Percentiles rank a stretch among this genome's conserved stretches.
phyloP scores from a whole-genome alignment of 441 rosid genomes.

The Macaranga tanarius region DNA sequence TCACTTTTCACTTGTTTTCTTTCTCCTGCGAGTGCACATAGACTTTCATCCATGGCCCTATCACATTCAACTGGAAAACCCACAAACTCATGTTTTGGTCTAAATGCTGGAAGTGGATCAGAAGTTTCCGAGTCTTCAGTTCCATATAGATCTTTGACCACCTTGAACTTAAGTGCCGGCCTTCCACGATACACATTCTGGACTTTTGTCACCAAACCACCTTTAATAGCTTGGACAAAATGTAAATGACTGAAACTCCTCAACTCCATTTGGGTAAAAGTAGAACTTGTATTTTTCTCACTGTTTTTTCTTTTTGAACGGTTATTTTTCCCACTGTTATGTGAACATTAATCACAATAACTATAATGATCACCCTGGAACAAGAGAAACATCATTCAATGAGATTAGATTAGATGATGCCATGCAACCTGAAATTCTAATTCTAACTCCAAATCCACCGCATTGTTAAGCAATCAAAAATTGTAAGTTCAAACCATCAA shows the following conservation, averaged over 20 bases:
- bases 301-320: too few relatives aligned
- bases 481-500: background rate
- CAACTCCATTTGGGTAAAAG: constrained; percentile 41
- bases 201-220: constrained; percentile 28
- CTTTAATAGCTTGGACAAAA: constrained; percentile 40
- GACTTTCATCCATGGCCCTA: constrained; percentile 28
- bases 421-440: background rate
- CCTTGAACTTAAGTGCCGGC: constrained; percentile 44
- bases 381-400: background rate
- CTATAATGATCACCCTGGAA: background rate
- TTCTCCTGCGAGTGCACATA: constrained; percentile 15
- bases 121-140: constrained; percentile 14
- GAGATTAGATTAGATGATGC: background rate
- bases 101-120: constrained; percentile 22
- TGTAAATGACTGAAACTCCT: constrained; percentile 44
- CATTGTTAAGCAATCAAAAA: background rate
- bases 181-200: constrained; percentile 39
- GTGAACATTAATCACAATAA: background rate
- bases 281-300: background rate
- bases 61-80: constrained; percentile 23
- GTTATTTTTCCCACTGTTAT: background rate
- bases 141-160: constrained; percentile 41
- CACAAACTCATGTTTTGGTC: constrained; percentile 27
- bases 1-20: constrained; percentile 20
- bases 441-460: background rate